Evolutionary conservation across 2,329 filamentous ascomycete species (phyloP).

Genomic region (Alternaria longipes): DNA sequence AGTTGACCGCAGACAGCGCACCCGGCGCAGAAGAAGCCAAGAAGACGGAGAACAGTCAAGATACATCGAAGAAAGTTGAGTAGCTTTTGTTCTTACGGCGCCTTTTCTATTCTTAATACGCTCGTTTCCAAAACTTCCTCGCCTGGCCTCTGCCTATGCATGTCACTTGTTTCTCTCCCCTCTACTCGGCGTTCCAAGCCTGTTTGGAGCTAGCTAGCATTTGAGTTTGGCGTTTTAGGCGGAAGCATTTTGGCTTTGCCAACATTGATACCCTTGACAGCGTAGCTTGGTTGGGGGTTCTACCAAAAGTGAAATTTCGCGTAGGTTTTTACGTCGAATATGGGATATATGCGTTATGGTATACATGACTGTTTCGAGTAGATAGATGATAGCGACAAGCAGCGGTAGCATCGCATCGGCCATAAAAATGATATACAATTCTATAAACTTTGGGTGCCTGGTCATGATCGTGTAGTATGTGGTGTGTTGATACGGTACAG

Average conservation of each 20-base stretch:
- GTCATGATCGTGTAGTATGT: neutral
- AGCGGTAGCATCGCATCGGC: neutral
- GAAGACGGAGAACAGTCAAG: conserved; percentile 12
- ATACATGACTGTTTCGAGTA: conserved; percentile 4
- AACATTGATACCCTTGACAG: conserved; percentile 15
- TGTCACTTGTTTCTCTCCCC: neutral
- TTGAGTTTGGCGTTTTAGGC: conserved; percentile 4
- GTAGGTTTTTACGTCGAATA: conserved; percentile 2
- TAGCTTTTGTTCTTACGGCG: conserved; percentile 4
- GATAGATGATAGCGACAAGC: neutral
- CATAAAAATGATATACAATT: conserved; percentile 1
- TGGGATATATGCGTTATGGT: conserved; percentile 9
- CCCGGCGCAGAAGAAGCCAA: conserved; percentile 20
- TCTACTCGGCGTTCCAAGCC: neutral
- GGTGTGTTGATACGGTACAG: too few species aligned
- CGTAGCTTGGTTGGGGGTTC: conserved; percentile 18
- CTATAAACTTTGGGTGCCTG: neutral
- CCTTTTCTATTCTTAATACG: neutral
- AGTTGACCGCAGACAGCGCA: conserved; percentile 23
- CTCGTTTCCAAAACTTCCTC: neutral
- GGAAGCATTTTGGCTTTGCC: conserved; percentile 5
- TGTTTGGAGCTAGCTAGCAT: neutral
- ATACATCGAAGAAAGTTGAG: conserved; percentile 9
- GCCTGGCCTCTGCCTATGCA: neutral
- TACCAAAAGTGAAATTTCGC: conserved; percentile 14